Conservation (phyloP, 129 eudicot genomes). For the Chrysanthemum makinoi region DNA sequence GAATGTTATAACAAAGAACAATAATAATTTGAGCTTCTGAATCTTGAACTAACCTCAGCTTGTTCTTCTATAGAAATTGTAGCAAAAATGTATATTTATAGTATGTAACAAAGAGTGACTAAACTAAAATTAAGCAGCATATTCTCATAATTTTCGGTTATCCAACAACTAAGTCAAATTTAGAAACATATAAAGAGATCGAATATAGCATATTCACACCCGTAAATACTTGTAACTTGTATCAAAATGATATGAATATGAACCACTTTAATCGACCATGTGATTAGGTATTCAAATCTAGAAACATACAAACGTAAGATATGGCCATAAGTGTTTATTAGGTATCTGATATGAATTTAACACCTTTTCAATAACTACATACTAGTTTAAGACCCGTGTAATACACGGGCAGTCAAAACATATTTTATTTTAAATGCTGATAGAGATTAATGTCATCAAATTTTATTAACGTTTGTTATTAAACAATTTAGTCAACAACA, state of each 20-base stretch:
- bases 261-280: conserved; percentile 1
- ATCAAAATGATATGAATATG: neutral
- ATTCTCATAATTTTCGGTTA: conserved; percentile 41
- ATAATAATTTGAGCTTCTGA: neutral
- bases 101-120: conserved; percentile 28
- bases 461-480: too few relatives aligned
- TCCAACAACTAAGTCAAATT: conserved; percentile 38
- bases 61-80: conserved; percentile 18
- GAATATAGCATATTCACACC: conserved; percentile 16
- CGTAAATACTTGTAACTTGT: neutral
- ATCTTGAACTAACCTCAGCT: conserved; percentile 6
- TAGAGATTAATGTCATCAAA: too few relatives aligned
- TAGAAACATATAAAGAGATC: neutral
- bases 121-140: conserved; percentile 42
- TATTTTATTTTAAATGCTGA: too few relatives aligned
- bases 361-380: neutral
- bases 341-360: neutral
- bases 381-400: too few relatives aligned
- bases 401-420: too few relatives aligned
- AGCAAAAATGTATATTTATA: conserved; percentile 20
- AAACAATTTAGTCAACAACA: too few relatives aligned
- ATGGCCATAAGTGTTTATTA: neutral
- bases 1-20: neutral
- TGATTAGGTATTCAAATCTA: conserved; percentile 19
- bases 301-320: conserved; percentile 1